Conservation (phyloP, 441 rosid species). For the Corymbia citriodora region DNA sequence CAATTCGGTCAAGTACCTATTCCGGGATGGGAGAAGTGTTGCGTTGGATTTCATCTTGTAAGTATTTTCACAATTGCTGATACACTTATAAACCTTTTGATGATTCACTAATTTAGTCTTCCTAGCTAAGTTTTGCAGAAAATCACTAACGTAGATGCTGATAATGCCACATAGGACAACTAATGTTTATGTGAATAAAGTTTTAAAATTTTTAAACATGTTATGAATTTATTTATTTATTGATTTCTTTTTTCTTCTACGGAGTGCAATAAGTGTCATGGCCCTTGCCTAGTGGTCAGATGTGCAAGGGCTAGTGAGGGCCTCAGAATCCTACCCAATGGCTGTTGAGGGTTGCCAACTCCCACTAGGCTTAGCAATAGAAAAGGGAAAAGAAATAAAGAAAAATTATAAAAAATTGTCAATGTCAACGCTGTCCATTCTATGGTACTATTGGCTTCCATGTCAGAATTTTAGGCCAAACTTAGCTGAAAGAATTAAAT, state of each 20-base stretch:
- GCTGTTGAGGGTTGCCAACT: accelerated
- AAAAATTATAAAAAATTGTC: no score
- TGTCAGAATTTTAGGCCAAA: no score
- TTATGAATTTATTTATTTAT: not conserved
- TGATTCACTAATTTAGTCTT: not conserved
- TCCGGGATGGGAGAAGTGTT: no score
- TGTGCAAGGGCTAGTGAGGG: not conserved
- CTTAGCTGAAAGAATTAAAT: accelerated
- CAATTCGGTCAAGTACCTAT: accelerated
- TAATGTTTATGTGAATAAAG: no score
- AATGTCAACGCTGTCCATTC: accelerated
- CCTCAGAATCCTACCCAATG: no score
- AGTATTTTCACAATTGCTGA: no score
- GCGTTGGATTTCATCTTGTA: no score
- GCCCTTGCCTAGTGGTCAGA: not conserved
- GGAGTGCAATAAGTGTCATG: not conserved
- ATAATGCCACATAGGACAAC: accelerated
- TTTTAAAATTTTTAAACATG: no score
- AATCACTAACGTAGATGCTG: accelerated
- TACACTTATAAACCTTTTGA: accelerated
- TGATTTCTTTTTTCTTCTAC: accelerated
- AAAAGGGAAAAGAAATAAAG: not conserved
- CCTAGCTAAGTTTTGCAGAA: not conserved
- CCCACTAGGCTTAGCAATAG: no score
- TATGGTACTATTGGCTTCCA: no score